Evolutionary conservation across 805 yeast species (phyloP).

Genomic region (Yamadazyma scolyti): DNA sequence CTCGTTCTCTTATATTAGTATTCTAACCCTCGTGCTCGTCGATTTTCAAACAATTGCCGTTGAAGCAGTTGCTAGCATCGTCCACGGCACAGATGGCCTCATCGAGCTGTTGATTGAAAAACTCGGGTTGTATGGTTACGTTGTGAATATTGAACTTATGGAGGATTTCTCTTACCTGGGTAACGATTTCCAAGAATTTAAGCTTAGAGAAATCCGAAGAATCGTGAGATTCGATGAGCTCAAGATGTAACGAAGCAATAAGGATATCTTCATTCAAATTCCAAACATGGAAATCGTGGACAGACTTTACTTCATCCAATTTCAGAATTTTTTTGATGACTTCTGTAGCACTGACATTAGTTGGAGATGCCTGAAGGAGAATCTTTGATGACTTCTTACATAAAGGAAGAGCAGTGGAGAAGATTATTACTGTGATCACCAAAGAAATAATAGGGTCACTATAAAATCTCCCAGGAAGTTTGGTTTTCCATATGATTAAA

Average conservation of each 20-base stretch:
- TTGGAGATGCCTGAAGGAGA: constrained; percentile 88
- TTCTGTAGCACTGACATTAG: constrained; percentile 69
- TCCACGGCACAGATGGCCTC: constrained; percentile 26
- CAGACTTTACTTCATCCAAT: constrained; percentile 71
- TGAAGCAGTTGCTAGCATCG: constrained; percentile 28
- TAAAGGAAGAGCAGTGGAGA: constrained; percentile 86
- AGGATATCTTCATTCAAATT: constrained; percentile 81
- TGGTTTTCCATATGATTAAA: constrained; percentile 88
- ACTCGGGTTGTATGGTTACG: constrained; percentile 96
- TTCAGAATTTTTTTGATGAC: constrained; percentile 66
- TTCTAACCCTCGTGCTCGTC: too few relatives aligned
- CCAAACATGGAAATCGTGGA: constrained; percentile 97
- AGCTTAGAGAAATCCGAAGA: constrained; percentile 38
- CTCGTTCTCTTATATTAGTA: too few relatives aligned
- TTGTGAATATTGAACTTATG: constrained; percentile 86
- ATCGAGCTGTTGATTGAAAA: constrained; percentile 24
- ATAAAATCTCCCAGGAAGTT: constrained; percentile 81
- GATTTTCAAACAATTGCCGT: constrained; percentile 17
- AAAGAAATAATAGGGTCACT: constrained; percentile 85
- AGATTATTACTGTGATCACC: constrained; percentile 81
- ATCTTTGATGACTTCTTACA: constrained; percentile 85
- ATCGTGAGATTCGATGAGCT: constrained; percentile 54
- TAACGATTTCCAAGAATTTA: constrained; percentile 63
- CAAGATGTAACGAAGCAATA: constrained; percentile 88
- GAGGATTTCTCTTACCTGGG: constrained; percentile 70